These are phyloP conservation scores for Dictyostelium capitatum DNA, from an alignment of 78 protist genomes.

Conservation along the genomic window DNA sequence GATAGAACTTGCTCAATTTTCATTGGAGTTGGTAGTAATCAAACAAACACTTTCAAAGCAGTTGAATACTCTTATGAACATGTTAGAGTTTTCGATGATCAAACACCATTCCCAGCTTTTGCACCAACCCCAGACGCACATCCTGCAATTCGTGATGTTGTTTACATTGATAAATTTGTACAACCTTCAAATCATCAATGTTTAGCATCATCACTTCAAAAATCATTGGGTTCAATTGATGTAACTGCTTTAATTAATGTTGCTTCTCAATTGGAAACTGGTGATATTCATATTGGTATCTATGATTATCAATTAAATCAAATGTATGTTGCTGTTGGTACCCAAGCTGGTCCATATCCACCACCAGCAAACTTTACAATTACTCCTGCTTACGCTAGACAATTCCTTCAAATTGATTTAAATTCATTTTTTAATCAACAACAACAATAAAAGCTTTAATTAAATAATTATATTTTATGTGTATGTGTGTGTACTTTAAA, in stretches of 20 bases:
- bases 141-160: conserved; percentile 25
- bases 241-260: conserved; percentile 55
- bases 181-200: conserved; percentile 70
- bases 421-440: conserved; percentile 57
- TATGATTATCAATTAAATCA: conserved; percentile 61
- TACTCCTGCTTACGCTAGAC: conserved; percentile 56
- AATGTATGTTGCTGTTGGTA: conserved; percentile 62
- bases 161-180: conserved; percentile 75
- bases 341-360: conserved; percentile 22
- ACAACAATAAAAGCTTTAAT: not conserved
- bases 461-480: no score
- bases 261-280: conserved; percentile 71
- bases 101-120: conserved; percentile 70
- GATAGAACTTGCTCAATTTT: conserved; percentile 81
- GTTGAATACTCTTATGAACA: conserved; percentile 70
- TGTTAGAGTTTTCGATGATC: conserved; percentile 78
- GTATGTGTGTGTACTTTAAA: no score
- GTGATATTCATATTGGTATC: conserved; percentile 82
- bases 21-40: conserved; percentile 82
- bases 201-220: conserved; percentile 30
- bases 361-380: conserved; percentile 23
- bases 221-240: conserved; percentile 55
- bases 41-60: conserved; percentile 77
- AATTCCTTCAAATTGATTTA: conserved; percentile 68
- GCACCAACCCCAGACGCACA: conserved; percentile 51